Evolutionary conservation across 1,284 basidiomycete genomes (phyloP).

Genomic region (Rhodotorula sp.): DNA sequence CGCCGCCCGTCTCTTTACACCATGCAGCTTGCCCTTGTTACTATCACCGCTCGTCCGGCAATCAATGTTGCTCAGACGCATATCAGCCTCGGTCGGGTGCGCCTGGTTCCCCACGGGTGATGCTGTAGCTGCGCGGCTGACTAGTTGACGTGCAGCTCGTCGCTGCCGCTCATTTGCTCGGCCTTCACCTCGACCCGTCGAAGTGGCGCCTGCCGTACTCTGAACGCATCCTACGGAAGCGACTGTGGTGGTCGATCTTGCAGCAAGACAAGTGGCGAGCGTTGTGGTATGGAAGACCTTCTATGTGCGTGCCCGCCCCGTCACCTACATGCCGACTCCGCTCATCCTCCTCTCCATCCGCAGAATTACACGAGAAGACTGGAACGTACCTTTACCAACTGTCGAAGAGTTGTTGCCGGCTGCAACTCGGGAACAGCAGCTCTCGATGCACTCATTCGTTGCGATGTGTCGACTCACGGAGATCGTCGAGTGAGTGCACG

Average conservation of each 20-base stretch:
- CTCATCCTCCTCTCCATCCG: constrained; percentile 6
- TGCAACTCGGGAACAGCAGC: constrained; percentile 5
- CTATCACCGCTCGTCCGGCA: constrained; percentile 43
- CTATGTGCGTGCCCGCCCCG: constrained; percentile 36
- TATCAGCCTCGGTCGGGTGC: constrained; percentile 31
- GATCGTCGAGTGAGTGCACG: constrained; percentile 40
- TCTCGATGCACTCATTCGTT: constrained; percentile 43
- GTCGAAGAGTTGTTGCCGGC: constrained; percentile 42
- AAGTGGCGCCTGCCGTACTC: neutral
- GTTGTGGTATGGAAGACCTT: constrained; percentile 45
- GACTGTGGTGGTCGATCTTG: constrained; percentile 17
- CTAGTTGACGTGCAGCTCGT: neutral
- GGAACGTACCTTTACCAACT: constrained; percentile 43
- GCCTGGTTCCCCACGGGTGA: neutral
- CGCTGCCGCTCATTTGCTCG: constrained; percentile 8
- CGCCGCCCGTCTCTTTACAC: constrained; percentile 46
- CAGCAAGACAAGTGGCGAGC: constrained; percentile 46
- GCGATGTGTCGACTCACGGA: constrained; percentile 42
- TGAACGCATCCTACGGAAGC: neutral
- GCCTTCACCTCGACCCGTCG: constrained; percentile 5
- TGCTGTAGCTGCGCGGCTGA: neutral
- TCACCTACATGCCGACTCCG: accelerated
- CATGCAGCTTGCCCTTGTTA: constrained; percentile 46
- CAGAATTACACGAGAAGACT: constrained; percentile 25
- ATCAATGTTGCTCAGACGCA: constrained; percentile 45